phyloP scores from a whole-genome alignment of 495 filamentous ascomycete genomes.

The Neurospora pannonica region DNA sequence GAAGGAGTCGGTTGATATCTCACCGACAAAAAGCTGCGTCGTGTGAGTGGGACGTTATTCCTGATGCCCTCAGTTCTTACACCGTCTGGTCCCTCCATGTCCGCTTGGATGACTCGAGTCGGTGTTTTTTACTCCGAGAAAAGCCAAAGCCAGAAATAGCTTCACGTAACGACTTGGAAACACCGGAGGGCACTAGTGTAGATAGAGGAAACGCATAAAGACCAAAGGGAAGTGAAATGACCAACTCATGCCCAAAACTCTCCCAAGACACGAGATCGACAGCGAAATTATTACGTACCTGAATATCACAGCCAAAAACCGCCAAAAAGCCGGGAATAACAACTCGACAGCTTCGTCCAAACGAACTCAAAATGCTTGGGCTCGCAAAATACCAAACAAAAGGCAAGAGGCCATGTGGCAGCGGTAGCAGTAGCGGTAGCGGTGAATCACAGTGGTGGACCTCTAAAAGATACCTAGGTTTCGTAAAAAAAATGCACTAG shows the following conservation, averaged over 20 bases:
- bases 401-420: not conserved
- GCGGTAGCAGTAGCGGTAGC: not conserved
- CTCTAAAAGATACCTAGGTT: not conserved
- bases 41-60: not conserved
- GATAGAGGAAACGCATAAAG: not conserved
- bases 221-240: not conserved
- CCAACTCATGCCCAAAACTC: not conserved
- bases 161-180: not conserved
- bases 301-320: not conserved
- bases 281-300: not conserved
- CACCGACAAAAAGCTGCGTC: not conserved
- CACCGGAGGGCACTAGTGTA: not conserved
- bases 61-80: not conserved
- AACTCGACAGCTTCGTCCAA: not conserved
- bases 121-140: not conserved
- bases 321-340: not conserved
- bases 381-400: not conserved
- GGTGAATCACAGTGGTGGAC: not conserved
- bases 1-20: not conserved
- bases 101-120: not conserved
- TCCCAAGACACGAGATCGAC: not conserved
- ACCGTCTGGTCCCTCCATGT: no score
- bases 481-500: not conserved
- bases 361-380: not conserved
- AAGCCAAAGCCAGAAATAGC: not conserved